Conservation (phyloP, 2,329 filamentous ascomycete species). For the Paramyrothecium sp. region DNA sequence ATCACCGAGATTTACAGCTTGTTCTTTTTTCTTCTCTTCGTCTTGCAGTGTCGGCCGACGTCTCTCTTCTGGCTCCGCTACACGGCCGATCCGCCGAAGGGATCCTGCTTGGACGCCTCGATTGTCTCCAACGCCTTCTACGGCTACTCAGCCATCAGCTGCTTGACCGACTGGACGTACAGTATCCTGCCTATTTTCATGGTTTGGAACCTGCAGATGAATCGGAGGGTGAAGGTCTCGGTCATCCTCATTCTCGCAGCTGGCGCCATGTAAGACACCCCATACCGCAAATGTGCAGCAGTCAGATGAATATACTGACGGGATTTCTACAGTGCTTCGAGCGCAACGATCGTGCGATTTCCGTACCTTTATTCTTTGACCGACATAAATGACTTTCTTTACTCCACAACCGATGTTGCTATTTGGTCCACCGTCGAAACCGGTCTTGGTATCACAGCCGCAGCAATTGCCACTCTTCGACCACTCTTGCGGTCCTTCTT, state of each 20-base stretch:
- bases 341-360: slow-evolving; percentile 41
- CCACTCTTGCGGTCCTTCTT: slow-evolving; percentile 27
- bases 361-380: slow-evolving; percentile 36
- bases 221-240: slow-evolving; percentile 32
- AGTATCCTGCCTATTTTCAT: slow-evolving; percentile 37
- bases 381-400: slow-evolving; percentile 38
- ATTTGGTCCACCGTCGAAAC: slow-evolving; percentile 46
- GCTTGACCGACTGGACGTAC: slow-evolving; percentile 37
- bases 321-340: slow-evolving; percentile 28
- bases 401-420: slow-evolving; percentile 39
- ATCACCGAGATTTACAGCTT: slow-evolving; percentile 30
- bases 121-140: slow-evolving; percentile 29
- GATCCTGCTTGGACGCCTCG: slow-evolving; percentile 26
- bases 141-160: slow-evolving; percentile 35
- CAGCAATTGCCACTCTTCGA: slow-evolving; percentile 36
- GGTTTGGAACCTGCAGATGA: slow-evolving; percentile 40
- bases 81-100: slow-evolving; percentile 19
- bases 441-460: slow-evolving; percentile 38
- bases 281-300: neutral
- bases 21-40: slow-evolving; percentile 36
- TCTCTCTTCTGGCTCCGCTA: slow-evolving; percentile 35
- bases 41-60: slow-evolving; percentile 37
- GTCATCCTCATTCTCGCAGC: slow-evolving; percentile 29
- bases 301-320: neutral
- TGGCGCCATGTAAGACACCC: slow-evolving; percentile 32